A percentile compares a stretch with the other conserved stretches of the same genome.
Evolutionary conservation across 2,329 filamentous ascomycete genomes (phyloP).

Genomic region (Penicillium expansum): DNA sequence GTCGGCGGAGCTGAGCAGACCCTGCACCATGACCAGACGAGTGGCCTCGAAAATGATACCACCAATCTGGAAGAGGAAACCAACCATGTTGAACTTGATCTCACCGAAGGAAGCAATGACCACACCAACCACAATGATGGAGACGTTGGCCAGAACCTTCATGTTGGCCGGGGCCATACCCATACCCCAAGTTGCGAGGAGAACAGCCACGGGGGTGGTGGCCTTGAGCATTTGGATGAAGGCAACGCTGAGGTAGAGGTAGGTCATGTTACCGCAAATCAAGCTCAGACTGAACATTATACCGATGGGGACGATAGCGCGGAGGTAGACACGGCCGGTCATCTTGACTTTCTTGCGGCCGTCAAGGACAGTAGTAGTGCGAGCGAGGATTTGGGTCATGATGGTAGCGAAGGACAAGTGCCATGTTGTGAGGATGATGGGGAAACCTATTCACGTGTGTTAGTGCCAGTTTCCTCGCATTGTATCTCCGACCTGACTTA

Average conservation of each 20-base stretch:
- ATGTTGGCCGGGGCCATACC: conserved; percentile 80
- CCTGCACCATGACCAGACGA: conserved; percentile 81
- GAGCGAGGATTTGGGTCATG: conserved; percentile 90
- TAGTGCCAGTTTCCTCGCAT: background rate
- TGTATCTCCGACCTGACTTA: conserved; percentile 46
- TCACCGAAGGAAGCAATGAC: conserved; percentile 92
- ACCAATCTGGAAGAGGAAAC: conserved; percentile 67
- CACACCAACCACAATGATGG: conserved; percentile 90
- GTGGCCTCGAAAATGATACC: conserved; percentile 79
- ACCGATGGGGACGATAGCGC: conserved; percentile 87
- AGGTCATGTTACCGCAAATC: conserved; percentile 95
- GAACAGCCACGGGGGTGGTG: conserved; percentile 88
- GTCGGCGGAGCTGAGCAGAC: conserved; percentile 71
- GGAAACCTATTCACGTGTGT: conserved; percentile 41
- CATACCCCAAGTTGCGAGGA: conserved; percentile 84
- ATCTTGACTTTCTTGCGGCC: conserved; percentile 95
- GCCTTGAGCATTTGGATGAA: conserved; percentile 88
- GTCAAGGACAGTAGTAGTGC: conserved; percentile 85
- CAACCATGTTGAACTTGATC: conserved; percentile 74
- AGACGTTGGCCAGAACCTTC: conserved; percentile 87
- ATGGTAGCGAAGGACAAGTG: conserved; percentile 89
- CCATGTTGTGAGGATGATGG: conserved; percentile 82
- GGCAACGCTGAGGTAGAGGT: conserved; percentile 89
- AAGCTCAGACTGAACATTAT: conserved; percentile 93
- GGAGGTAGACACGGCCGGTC: conserved; percentile 88